Base-by-base conservation (phyloP, 192 early-diverging fungal genomes). In the Coemansia sp. region DNA sequence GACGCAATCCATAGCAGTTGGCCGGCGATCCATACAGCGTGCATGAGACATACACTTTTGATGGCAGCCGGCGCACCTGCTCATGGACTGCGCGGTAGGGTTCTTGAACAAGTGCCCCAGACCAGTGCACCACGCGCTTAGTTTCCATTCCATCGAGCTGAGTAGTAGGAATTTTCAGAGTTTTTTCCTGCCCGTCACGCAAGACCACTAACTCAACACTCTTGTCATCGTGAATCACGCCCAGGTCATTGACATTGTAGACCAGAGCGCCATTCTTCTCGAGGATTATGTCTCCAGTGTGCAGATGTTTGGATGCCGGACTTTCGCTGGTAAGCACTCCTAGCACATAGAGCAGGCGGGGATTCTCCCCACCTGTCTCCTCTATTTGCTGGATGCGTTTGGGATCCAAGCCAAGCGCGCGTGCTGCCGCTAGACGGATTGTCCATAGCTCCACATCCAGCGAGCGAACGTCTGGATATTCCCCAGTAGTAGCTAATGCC, bases 51-150 rank as follows among this genome's bases (percentile, higher is more conserved):
- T 90, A 92, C 24, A 90, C 86, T 18, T 74, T 68, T 0, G 77
- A 78, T 6, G 90, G 89, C n/a, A 88, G 66, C 30, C 78, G 69
- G 6, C 84, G 73, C 4, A 90, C 82, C 69, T 90, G 89, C 71
- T 91, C 87, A 44, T 86, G 78, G 21, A 92, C 87, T 3, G 90
- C 85, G 49, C 88, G 84, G 65, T 91, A 90, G 12, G 90, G 88
- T 54, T 67, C 74, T 69, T 93, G 90, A 16, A 94, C 84, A 19
- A 93, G 67, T 0, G 92, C 93, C 19, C 95, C 95, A 12, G 89
- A 88, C 95, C 95, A 97, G 22, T 89, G 82, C 26, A 97, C 74
- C 0, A 94, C 86, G 7, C 88, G 83, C 14, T 74, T 82, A 5
- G 89, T 93, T 47, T 86, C 88, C 53, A 85, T 82, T 0, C 80